A percentile compares a stretch with the other conserved stretches of the same genome.
Conservation (phyloP, 345 rosid genomes). For the Boechera retrofracta region DNA sequence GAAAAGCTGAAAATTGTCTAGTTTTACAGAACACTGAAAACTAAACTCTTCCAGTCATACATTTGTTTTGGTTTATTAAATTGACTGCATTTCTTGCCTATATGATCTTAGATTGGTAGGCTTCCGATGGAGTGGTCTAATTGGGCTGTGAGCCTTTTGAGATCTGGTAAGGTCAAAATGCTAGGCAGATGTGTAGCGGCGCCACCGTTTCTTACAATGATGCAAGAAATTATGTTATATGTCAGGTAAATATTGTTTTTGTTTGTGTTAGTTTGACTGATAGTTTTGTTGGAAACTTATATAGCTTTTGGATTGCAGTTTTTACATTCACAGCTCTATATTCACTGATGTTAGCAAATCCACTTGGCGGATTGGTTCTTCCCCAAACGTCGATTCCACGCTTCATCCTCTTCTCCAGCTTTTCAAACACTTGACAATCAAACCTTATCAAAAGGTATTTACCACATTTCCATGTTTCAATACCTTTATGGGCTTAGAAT, state of each 20-base stretch:
- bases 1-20: background rate
- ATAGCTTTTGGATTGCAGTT: conserved; percentile 46
- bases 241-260: conserved; percentile 40
- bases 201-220: conserved; percentile 50
- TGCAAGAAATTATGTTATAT: conserved; percentile 60
- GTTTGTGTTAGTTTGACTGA: conserved; percentile 12
- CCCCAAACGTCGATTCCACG: conserved; percentile 48
- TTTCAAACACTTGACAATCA: conserved; percentile 51
- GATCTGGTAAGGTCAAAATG: conserved; percentile 54
- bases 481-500: background rate
- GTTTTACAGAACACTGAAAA: background rate
- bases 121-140: conserved; percentile 67
- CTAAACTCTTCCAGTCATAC: background rate
- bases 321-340: conserved; percentile 57
- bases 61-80: background rate
- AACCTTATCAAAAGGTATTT: conserved; percentile 54
- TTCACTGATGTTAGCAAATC: conserved; percentile 50
- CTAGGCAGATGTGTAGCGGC: conserved; percentile 57
- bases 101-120: conserved; percentile 56
- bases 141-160: conserved; percentile 54
- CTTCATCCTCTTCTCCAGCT: conserved; percentile 56
- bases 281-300: conserved; percentile 18
- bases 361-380: conserved; percentile 57
- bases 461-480: background rate
- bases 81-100: background rate